Evolutionary conservation across 805 yeast genomes (phyloP), one percentile per base, ranked within the genome.

Genomic region (Kuraishia hungarica): DNA sequence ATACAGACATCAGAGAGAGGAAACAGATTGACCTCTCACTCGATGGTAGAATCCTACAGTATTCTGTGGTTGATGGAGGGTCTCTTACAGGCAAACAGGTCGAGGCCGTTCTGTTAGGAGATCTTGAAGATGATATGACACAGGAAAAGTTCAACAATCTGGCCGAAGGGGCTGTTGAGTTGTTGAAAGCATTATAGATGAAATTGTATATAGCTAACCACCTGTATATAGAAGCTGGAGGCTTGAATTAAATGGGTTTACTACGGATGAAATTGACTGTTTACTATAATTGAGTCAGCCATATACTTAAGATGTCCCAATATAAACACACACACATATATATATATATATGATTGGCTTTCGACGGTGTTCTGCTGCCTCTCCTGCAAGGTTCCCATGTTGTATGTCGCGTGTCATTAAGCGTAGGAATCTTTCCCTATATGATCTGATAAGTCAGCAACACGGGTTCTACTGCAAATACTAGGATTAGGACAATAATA

Each of bases 21-120:
- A 60, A 62, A 23, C 57, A 66, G 6, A 60, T 69, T 47, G 72
- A 69, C 48, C 57, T 69, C 22, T 66, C 65, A 20, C 67, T 58
- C 39, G 52, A 62, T 13, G 64, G 60, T 73, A 71, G 63, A 73
- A 74, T 66, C 73, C 72, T 69, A 66, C 43, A 51, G 28, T 28
- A 51, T 53, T 51, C 70, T 67, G 75, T 74, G 55, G 46, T 43
- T 22, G 26, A 24, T 23, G 54, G 50, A 60, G 72, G 68, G 61
- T 68, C 1, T 56, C 66, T 17, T 8, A 52, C 48, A 51, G n/a
- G 50, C 22, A 20, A 59, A 48, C 48, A 29, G 35, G 50, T 61
- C 61, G 51, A 54, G 35, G n/a, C 43, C 50, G 39, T 59, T 58
- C 46, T 50, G 51, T 29, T 24, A 51, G 2, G 53, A 48, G 8